Evolutionary conservation across 2,329 filamentous ascomycete species (phyloP).

Genomic region (Cadophora sp.): DNA sequence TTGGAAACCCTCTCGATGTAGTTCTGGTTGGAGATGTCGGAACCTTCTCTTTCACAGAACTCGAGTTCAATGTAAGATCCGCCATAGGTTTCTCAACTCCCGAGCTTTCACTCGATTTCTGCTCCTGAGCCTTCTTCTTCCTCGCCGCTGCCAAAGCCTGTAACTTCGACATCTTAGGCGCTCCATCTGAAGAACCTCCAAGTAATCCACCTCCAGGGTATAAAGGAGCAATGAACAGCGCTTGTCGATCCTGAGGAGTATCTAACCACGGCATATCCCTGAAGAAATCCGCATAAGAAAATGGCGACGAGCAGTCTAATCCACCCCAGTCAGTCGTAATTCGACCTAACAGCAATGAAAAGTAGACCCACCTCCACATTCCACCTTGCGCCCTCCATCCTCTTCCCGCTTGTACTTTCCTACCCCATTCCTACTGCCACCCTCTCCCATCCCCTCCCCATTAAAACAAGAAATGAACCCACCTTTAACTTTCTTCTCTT

Average conservation of each 20-base stretch:
- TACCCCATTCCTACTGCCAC: constrained; percentile 5
- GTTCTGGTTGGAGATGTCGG: constrained; percentile 8
- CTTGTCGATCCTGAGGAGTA: constrained; percentile 69
- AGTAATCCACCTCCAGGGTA: constrained; percentile 71
- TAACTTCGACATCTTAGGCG: constrained; percentile 85
- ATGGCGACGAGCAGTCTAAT: constrained; percentile 39
- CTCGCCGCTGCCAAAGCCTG: constrained; percentile 87
- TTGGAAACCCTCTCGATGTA: constrained; percentile 37
- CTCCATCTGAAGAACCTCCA: constrained; percentile 72
- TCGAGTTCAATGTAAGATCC: constrained; percentile 27
- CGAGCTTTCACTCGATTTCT: constrained; percentile 43
- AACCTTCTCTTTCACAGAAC: constrained; percentile 11
- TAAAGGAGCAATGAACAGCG: constrained; percentile 67
- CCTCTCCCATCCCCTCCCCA: not conserved
- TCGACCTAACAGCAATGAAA: constrained; percentile 16
- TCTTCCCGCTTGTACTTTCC: no score
- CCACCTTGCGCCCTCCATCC: not conserved
- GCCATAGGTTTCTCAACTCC: constrained; percentile 41
- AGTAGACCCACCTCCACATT: constrained; percentile 40
- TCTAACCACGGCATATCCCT: constrained; percentile 85
- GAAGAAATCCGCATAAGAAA: constrained; percentile 70
- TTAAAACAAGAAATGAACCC: constrained; percentile 35
- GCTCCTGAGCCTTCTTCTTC: constrained; percentile 80
- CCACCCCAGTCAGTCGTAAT: constrained; percentile 6
- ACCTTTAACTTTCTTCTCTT: constrained; percentile 47